Conservation (phyloP, 805 yeast species). For the Pichia pseudocactophila region DNA sequence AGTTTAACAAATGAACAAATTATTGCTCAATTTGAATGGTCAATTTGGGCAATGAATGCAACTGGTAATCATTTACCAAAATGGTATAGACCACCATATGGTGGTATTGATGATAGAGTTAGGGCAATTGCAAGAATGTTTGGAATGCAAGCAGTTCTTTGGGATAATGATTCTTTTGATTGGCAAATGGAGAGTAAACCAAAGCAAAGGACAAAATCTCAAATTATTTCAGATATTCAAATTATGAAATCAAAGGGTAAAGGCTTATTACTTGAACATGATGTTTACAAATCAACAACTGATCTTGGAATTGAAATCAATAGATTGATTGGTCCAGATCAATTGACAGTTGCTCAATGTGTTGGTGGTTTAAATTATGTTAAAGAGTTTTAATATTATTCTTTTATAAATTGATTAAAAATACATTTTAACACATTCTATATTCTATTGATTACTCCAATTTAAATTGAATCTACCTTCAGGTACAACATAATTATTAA, state of each 20-base stretch:
- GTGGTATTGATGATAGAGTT: conserved; percentile 85
- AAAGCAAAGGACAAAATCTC: conserved; percentile 35
- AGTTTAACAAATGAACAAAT: conserved; percentile 68
- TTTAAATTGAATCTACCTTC: conserved; percentile 65
- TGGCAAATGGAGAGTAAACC: conserved; percentile 63
- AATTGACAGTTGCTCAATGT: conserved; percentile 72
- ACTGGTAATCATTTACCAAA: conserved; percentile 80
- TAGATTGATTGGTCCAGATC: conserved; percentile 48
- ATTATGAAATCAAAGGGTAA: conserved; percentile 36
- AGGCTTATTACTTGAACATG: conserved; percentile 86
- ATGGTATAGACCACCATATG: conserved; percentile 96
- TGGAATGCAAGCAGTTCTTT: conserved; percentile 79
- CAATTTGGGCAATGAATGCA: conserved; percentile 96
- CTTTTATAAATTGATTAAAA: not conserved
- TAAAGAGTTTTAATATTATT: conserved; percentile 19
- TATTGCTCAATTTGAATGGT: conserved; percentile 88
- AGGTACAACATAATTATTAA: conserved; percentile 55
- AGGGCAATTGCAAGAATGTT: conserved; percentile 71
- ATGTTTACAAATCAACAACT: conserved; percentile 58
- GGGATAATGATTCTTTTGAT: conserved; percentile 90
- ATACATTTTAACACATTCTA: not conserved
- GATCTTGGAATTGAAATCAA: conserved; percentile 54
- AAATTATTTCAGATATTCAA: conserved; percentile 47
- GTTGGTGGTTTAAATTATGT: conserved; percentile 60
- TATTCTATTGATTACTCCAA: conserved; percentile 42